These are phyloP conservation scores for Suillus hirtellus DNA, from an alignment of 768 basidiomycete species.

Conservation along the genomic window DNA sequence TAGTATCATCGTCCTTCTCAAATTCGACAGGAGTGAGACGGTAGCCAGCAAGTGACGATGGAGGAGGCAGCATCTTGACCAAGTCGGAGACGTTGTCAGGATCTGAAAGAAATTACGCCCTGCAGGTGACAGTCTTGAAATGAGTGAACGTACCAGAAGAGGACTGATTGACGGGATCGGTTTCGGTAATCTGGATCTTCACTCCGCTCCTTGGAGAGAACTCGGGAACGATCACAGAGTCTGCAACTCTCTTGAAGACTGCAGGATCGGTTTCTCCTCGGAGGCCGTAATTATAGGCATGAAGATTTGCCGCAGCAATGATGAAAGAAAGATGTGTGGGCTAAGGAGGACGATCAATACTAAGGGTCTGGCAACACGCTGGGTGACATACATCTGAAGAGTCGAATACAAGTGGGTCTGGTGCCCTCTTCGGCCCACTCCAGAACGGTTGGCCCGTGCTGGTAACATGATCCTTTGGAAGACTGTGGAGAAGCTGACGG, in stretches of 20 bases:
- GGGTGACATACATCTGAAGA: constrained; percentile 71
- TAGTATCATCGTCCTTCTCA: constrained; percentile 98
- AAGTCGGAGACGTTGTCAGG: constrained; percentile 55
- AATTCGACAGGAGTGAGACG: constrained; percentile 94
- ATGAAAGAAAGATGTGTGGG: constrained; percentile 85
- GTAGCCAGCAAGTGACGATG: constrained; percentile 94
- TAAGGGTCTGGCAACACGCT: not conserved
- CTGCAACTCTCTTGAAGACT: constrained; percentile 81
- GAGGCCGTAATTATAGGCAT: constrained; percentile 97
- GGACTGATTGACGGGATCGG: constrained; percentile 75
- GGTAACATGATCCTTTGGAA: constrained; percentile 92
- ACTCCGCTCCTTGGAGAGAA: constrained; percentile 93
- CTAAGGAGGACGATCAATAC: constrained; percentile 41
- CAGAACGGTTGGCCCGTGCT: constrained; percentile 96
- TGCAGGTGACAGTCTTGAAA: not conserved
- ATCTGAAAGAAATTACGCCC: constrained; percentile 33
- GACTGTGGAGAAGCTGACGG: constrained; percentile 86
- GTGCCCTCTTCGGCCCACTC: constrained; percentile 98
- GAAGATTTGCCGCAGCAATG: constrained; percentile 92
- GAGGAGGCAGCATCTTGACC: constrained; percentile 74
- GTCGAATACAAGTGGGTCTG: constrained; percentile 86
- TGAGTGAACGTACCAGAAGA: constrained; percentile 22
- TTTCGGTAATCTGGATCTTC: constrained; percentile 92
- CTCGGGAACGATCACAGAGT: constrained; percentile 82
- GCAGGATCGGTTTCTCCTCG: constrained; percentile 82